Base-by-base conservation (phyloP, 768 basidiomycete genomes). In the Leccinum barrowsii region DNA sequence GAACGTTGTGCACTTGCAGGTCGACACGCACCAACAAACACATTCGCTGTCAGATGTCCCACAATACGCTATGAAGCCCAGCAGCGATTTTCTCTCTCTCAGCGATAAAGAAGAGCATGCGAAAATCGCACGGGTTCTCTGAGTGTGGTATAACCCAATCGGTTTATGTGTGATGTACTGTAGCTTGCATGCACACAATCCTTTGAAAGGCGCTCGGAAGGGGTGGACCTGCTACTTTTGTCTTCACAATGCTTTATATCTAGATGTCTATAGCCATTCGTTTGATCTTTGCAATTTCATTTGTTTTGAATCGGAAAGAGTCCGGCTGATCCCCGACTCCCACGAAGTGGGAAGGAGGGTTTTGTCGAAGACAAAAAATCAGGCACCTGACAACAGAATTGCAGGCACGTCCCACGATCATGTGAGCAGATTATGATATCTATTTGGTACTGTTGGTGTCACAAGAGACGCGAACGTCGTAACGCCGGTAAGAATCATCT, bases 21-120 rank as follows among this genome's bases (percentile, higher is more conserved):
- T 72, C 56, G 69, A 72, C 52, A 71, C 71, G 12, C 68, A 70
- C 51, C 66, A 57, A 42, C 67, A 63, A 52, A 59, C 60, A 22
- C 64, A 70, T 53, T 69, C 59, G 42, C 47, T 66, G n/a, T 53
- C 66, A n/a, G 69, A 66, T 56, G 58, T 57, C 10, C 62, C 69
- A 17, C 62, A 62, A 44, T 70, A 64, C 28, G 50, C 61, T 28
- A 60, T 59, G 64, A 69, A 70, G 37, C 62, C 60, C n/a, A 55
- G 61, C 44, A 55, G 56, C 44, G 66, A 68, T 21, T 66, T 70
- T 24, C 7, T 70, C 37, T 62, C 68, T 12, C 57, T 70, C 21
- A 57, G 66, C 5, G 67, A 70, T 10, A 57, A 57, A n/a, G 61
- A 61, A 22, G 69, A 60, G 17, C 60, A 61, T 12, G 26, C 32